Evolutionary conservation across 345 rosid species (phyloP).

Genomic region (Stellera chamaejasme): DNA sequence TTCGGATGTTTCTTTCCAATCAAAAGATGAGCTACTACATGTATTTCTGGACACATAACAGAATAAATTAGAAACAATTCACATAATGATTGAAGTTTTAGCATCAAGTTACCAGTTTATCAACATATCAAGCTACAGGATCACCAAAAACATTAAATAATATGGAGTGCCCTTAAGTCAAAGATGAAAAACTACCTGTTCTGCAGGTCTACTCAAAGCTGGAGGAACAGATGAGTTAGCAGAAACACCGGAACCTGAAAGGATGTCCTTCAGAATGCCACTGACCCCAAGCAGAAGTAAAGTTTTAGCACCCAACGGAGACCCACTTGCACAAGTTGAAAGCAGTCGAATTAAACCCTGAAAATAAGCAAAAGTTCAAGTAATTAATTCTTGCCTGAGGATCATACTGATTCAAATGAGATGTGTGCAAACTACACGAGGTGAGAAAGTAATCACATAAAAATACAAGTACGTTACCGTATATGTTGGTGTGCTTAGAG

Average conservation of each 20-base stretch:
- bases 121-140: too few species aligned
- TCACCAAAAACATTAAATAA: too few species aligned
- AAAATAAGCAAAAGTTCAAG: neutral
- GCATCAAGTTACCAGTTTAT: too few species aligned
- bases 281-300: conserved; percentile 91
- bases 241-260: conserved; percentile 81
- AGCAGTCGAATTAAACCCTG: conserved; percentile 96
- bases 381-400: conserved; percentile 2
- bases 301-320: conserved; percentile 90
- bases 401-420: conserved; percentile 22
- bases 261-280: conserved; percentile 84
- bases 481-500: conserved; percentile 80
- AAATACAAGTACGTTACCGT: conserved; percentile 39
- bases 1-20: too few species aligned
- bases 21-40: too few species aligned
- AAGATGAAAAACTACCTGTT: conserved; percentile 54
- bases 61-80: too few species aligned
- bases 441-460: conserved; percentile 1
- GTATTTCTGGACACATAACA: too few species aligned
- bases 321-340: conserved; percentile 97
- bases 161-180: neutral
- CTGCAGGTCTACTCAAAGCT: conserved; percentile 89
- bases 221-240: conserved; percentile 80
- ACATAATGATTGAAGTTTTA: too few species aligned
- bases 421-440: conserved; percentile 4